phyloP scores from a whole-genome alignment of 2,329 filamentous ascomycete species.

The Cadophora sp. region DNA sequence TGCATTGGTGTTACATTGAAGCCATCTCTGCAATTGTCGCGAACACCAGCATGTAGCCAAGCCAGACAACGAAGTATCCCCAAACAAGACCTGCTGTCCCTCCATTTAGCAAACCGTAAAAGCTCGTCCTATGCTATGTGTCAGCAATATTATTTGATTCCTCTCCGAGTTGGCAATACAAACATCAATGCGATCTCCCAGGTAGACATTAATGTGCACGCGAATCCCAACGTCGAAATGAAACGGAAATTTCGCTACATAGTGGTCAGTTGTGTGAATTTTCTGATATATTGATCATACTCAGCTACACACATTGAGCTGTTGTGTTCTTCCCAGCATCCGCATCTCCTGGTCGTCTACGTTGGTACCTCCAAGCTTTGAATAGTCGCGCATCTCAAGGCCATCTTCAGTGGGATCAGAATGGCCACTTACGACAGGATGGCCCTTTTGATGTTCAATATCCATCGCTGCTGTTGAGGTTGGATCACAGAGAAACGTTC shows the following conservation, averaged over 20 bases:
- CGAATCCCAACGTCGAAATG: constrained; percentile 50
- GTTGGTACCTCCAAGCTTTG: constrained; percentile 23
- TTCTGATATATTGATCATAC: background rate
- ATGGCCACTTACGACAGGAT: background rate
- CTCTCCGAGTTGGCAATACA: background rate
- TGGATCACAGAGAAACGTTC: no score
- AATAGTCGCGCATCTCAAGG: constrained; percentile 21
- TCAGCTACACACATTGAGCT: constrained; percentile 24
- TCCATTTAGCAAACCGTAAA: constrained; percentile 30
- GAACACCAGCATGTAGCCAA: constrained; percentile 39
- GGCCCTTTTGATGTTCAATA: constrained; percentile 1
- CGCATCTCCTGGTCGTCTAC: constrained; percentile 24
- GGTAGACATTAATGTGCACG: constrained; percentile 49
- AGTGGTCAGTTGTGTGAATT: constrained; percentile 2
- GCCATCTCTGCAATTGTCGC: constrained; percentile 39
- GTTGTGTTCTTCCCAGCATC: constrained; percentile 26
- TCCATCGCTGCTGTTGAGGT: constrained; percentile 6
- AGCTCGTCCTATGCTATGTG: constrained; percentile 42
- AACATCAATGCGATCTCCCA: constrained; percentile 46
- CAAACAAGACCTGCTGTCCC: constrained; percentile 46
- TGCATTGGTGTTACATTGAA: constrained; percentile 32
- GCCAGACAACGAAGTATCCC: constrained; percentile 43
- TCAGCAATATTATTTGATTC: background rate
- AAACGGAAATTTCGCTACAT: constrained; percentile 48
- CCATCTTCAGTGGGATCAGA: constrained; percentile 8